phyloP scores from a whole-genome alignment of 495 filamentous ascomycete genomes.

The Tirmania nivea region DNA sequence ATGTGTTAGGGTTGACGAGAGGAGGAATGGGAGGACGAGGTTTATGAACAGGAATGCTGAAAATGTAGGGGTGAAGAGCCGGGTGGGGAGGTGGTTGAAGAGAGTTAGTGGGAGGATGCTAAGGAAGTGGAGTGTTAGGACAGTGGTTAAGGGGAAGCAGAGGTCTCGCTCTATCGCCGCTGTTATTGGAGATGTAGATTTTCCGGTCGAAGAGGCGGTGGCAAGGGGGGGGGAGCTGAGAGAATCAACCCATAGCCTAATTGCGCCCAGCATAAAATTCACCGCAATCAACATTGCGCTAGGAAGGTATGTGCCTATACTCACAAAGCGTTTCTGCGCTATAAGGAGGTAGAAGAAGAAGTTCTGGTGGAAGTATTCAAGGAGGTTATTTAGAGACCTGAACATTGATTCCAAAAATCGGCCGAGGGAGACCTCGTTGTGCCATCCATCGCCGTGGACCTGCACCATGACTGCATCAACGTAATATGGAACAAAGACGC shows the following conservation, averaged over 20 bases:
- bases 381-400: constrained; percentile 78
- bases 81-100: constrained; percentile 46
- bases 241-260: constrained; percentile 74
- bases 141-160: constrained; percentile 44
- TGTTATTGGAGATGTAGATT: constrained; percentile 8
- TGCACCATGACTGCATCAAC: constrained; percentile 90
- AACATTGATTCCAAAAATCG: constrained; percentile 74
- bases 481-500: constrained; percentile 91
- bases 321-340: constrained; percentile 76
- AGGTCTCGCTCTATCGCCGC: constrained; percentile 10
- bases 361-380: constrained; percentile 93
- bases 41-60: constrained; percentile 35
- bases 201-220: constrained; percentile 6
- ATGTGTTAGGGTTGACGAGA: constrained; percentile 32
- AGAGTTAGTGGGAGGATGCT: constrained; percentile 69
- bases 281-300: constrained; percentile 88
- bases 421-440: constrained; percentile 91
- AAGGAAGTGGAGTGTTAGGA: constrained; percentile 48
- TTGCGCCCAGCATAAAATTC: constrained; percentile 89
- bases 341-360: constrained; percentile 98
- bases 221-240: constrained; percentile 27
- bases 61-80: constrained; percentile 31
- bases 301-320: constrained; percentile 91
- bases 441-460: constrained; percentile 67
- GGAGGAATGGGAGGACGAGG: constrained; percentile 32